Percentiles rank a stretch among this genome's conserved stretches.
phyloP scores from a whole-genome alignment of 352 stramenopile species.

The Pythium coloratum region DNA sequence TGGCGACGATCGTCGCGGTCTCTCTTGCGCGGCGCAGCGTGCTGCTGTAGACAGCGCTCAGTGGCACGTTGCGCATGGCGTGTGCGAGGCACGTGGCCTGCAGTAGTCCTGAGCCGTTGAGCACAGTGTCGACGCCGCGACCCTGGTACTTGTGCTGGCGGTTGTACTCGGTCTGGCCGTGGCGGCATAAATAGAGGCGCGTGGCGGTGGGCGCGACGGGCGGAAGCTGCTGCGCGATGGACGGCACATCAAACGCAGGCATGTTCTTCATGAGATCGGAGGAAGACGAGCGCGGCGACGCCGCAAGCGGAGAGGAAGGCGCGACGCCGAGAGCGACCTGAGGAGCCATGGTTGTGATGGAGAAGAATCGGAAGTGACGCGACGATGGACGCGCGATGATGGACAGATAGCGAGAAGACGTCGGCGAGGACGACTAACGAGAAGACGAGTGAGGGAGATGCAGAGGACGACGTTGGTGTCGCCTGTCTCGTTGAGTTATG shows the following conservation, averaged over 20 bases:
- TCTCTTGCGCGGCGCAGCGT: slow-evolving; percentile 48
- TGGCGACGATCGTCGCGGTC: slow-evolving; percentile 50
- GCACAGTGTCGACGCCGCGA: slow-evolving; percentile 68
- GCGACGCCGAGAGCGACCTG: slow-evolving; percentile 10
- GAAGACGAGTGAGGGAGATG: neutral
- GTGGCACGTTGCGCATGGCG: slow-evolving; percentile 65
- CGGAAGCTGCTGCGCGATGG: slow-evolving; percentile 56
- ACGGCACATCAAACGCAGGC: slow-evolving; percentile 21
- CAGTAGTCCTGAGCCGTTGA: slow-evolving; percentile 59
- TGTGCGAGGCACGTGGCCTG: slow-evolving; percentile 63
- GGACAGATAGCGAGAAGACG: neutral
- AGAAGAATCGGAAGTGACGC: slow-evolving; percentile 2
- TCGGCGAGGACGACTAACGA: neutral
- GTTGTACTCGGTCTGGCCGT: slow-evolving; percentile 84
- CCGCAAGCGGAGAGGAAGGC: neutral
- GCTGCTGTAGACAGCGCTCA: slow-evolving; percentile 73
- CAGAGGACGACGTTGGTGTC: neutral
- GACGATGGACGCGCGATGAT: neutral
- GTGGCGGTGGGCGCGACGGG: slow-evolving; percentile 50
- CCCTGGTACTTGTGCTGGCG: slow-evolving; percentile 71
- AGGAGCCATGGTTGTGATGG: slow-evolving; percentile 20
- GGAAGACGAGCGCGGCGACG: slow-evolving; percentile 11
- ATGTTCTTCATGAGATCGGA: slow-evolving; percentile 19
- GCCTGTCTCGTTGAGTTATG: neutral
- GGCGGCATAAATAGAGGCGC: slow-evolving; percentile 72